phyloP scores from a whole-genome alignment of 306 rosid species.

The Casuarina equisetifolia region DNA sequence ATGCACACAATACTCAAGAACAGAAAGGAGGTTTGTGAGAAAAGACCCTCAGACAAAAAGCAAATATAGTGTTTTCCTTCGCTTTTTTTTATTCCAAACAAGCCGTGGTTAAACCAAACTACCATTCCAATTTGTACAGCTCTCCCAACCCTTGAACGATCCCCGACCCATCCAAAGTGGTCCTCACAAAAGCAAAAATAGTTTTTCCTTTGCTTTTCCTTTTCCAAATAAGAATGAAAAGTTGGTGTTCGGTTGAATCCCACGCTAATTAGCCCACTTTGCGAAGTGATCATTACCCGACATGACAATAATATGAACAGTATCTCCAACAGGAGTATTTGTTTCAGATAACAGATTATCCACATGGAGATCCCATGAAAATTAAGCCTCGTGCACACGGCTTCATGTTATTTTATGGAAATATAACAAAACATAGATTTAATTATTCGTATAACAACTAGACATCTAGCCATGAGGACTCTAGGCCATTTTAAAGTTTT shows the following conservation, averaged over 20 bases:
- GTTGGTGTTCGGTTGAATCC: background rate
- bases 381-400: background rate
- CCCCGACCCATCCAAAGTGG: too few species aligned
- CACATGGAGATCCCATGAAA: background rate
- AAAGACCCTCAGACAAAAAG: background rate
- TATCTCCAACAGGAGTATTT: background rate
- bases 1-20: constrained; percentile 29
- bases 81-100: too few species aligned
- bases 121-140: too few species aligned
- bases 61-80: background rate
- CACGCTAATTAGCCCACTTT: background rate
- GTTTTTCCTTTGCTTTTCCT: background rate
- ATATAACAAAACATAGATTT: too few species aligned
- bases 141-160: too few species aligned
- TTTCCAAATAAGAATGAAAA: background rate
- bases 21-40: constrained; percentile 49
- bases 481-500: too few species aligned
- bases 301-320: background rate
- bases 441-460: too few species aligned
- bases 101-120: too few species aligned
- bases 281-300: background rate
- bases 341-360: background rate
- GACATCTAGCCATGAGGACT: too few species aligned
- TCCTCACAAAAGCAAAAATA: too few species aligned
- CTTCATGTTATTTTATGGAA: too few species aligned